Conservation (phyloP, 192 early-diverging fungal genomes). For the Thamnidium elegans region DNA sequence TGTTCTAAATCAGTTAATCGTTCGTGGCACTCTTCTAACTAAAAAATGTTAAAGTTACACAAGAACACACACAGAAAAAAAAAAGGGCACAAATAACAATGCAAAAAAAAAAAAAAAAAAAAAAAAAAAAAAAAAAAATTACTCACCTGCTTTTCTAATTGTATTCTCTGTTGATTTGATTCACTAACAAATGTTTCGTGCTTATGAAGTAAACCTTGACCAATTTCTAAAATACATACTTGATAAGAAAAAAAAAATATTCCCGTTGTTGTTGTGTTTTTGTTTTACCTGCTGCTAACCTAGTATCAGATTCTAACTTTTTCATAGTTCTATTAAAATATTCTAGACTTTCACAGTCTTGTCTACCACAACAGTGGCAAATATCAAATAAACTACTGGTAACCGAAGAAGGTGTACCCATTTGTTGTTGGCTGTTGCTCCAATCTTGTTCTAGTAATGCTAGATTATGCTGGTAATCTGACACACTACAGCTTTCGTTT, state of each 20-base stretch:
- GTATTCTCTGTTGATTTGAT: constrained; percentile 19
- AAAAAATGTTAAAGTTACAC: constrained; percentile 20
- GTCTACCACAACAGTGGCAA: constrained; percentile 19
- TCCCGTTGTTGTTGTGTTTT: neutral
- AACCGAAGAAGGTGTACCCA: neutral
- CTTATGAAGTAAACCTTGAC: constrained; percentile 40
- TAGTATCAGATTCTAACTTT: constrained; percentile 37
- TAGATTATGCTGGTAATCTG: neutral
- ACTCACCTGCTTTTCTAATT: constrained; percentile 37
- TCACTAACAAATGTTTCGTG: constrained; percentile 39
- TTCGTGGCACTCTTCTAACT: constrained; percentile 23
- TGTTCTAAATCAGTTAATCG: constrained; percentile 19
- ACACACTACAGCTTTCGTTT: too few species aligned
- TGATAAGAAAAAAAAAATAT: neutral
- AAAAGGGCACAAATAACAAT: neutral
- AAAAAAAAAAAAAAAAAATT: neutral
- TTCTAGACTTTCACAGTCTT: constrained; percentile 16
- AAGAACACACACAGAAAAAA: neutral
- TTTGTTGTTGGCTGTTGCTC: neutral
- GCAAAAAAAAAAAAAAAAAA: neutral
- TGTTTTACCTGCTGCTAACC: constrained; percentile 43
- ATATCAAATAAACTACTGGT: constrained; percentile 5
- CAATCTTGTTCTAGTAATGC: neutral
- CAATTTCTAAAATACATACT: constrained; percentile 37
- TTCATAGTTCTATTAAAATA: constrained; percentile 13